Base-by-base conservation (phyloP, 495 filamentous ascomycete species). In the Podospora conica region DNA sequence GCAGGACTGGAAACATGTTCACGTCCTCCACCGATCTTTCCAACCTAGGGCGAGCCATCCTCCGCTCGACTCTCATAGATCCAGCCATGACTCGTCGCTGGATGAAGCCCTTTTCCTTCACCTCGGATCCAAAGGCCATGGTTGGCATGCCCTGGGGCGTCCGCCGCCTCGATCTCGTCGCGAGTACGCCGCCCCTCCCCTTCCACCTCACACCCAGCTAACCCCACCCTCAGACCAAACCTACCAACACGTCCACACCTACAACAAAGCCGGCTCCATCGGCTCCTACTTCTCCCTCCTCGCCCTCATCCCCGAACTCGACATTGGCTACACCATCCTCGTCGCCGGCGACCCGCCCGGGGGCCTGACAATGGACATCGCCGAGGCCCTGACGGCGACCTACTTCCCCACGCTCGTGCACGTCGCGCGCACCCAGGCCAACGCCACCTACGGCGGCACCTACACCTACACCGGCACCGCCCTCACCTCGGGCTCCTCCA, bases 141-240 rank as follows among this genome's bases (percentile, higher is more conserved):
- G 76, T 88, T 18, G 85, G 85, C 0, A 80, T 81, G 9, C 87
- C 87, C 0, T 88, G 85, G 85, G 87, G 87, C 22, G 83, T 88
- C 3, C 66, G 73, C 0, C 78, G 71, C 12, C 68, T 78, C 20
- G 59, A 69, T 29, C 54, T 78, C 23, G 48, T 61, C 31, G 28
- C 65, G 40, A 66, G 65, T 68, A 68, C 15, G 9, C 3, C 12
- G 20, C 10, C 0, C 24, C 27, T 24, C 53, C 40, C 24, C n/a
- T 20, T 29, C 20, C 33, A 12, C 54, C 40, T 64, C 20, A 58
- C 15, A 21, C 33, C 56, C 25, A 10, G 29, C 6, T 1, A 23
- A 62, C 60, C 20, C 27, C 40, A 25, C 20, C 23, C 31, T 10
- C 55, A 72, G 70, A 66, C 59, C 7, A 76, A 9, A 60, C 73